Evolutionary conservation across 2,329 filamentous ascomycete species (phyloP), one percentile per base, ranked within the genome.

Genomic region (Xylariaceae sp.): DNA sequence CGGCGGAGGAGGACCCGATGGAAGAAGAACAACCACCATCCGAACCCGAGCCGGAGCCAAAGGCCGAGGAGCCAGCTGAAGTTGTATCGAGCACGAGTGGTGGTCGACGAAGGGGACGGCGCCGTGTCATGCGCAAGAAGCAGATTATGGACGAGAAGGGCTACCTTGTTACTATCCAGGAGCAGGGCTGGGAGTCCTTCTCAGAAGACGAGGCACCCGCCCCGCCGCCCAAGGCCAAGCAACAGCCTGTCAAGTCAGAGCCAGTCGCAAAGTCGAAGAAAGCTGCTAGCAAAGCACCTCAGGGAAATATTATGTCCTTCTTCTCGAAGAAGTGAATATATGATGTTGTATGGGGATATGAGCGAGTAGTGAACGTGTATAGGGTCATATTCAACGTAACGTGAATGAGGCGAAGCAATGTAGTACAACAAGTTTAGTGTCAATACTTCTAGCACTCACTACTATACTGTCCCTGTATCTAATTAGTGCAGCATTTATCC

Each of bases 241-340:
- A 65, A 11, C 58, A 57, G 23, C 40, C 58, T 9, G 48, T 43
- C 31, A 65, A 66, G 53, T 19, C 54, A 24, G 67, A 69, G 41
- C 50, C 65, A 2, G 49, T 61, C 44, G 48, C 61, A 9, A 70
- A 70, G 34, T 21, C 62, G 8, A 70, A 71, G 64, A 71, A 71
- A 50, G 58, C 65, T 4, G 61, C 65, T 24, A 62, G 46, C 12
- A 66, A 71, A 45, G 64, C 61, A 16, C 62, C 49, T 1, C 70
- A 72, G 46, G 69, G 70, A 16, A 73, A 67, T 43, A 73, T 73
- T 48, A 73, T 72, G 71, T 73, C 71, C 6, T 73, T 73, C 57
- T 73, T 73, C 54, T 65, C 64, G 19, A 73, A 72, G 62, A 72
- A 72, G 49, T 73, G 56, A 67, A 21, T 4, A 7, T 31, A 7